A percentile compares a stretch with the other conserved stretches of the same genome.
Evolutionary conservation across 768 basidiomycete species (phyloP).

Genomic region (Infundibulicybe gibba): DNA sequence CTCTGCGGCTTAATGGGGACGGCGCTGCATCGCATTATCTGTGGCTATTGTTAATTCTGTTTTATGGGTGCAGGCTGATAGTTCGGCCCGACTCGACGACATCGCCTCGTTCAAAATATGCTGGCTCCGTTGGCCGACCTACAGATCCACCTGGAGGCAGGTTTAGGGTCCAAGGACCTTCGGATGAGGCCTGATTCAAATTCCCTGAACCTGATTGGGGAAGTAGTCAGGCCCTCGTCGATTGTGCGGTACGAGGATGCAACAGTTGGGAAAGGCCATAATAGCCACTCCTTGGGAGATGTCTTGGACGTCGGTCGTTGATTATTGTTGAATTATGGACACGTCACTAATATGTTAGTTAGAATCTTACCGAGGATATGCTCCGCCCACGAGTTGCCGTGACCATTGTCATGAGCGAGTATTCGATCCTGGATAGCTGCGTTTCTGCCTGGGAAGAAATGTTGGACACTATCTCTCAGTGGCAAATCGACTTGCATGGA

Average conservation of each 20-base stretch:
- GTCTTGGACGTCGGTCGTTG: slow-evolving; percentile 29
- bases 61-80: slow-evolving; percentile 3
- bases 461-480: background rate
- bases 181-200: too few species aligned
- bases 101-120: background rate
- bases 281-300: slow-evolving; percentile 19
- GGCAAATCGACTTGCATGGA: too few species aligned
- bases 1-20: slow-evolving; percentile 42
- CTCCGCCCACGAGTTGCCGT: slow-evolving; percentile 41
- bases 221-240: slow-evolving; percentile 13
- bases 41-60: slow-evolving; percentile 41
- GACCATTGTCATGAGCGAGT: slow-evolving; percentile 42
- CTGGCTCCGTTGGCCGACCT: slow-evolving; percentile 3
- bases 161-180: background rate
- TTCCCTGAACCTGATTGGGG: too few species aligned
- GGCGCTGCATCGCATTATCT: slow-evolving; percentile 47
- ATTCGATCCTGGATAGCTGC: slow-evolving; percentile 52
- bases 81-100: background rate
- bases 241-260: slow-evolving; percentile 28
- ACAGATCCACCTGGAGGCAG: slow-evolving; percentile 8
- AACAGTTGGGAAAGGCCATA: slow-evolving; percentile 19
- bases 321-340: too few species aligned
- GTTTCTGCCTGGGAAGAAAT: slow-evolving; percentile 36
- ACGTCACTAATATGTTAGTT: too few species aligned
- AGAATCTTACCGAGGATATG: slow-evolving; percentile 35